Percentiles rank a stretch among this genome's conserved stretches.
Conservation (phyloP, 148 eudicot genomes). For the Camellia sinensis region DNA sequence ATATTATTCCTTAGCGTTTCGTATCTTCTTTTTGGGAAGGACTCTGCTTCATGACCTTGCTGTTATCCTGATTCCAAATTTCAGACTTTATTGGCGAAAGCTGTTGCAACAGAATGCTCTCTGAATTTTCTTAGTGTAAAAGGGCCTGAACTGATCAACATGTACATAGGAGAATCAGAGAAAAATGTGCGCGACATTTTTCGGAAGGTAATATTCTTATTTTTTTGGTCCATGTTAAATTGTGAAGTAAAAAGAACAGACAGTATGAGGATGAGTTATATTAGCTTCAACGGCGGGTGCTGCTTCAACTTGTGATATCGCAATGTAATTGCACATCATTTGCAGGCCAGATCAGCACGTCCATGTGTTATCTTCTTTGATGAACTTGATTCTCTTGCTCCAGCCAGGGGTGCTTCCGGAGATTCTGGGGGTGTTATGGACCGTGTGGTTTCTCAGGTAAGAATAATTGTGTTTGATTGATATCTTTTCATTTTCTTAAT, state of each 20-base stretch:
- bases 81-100: constrained; percentile 97
- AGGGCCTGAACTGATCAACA: constrained; percentile 96
- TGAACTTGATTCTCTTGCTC: constrained; percentile 98
- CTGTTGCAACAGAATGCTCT: constrained; percentile 99
- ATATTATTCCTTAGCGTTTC: constrained; percentile 4
- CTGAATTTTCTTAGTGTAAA: constrained; percentile 92
- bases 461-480: background rate
- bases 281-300: background rate
- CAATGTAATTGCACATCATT: constrained; percentile 16
- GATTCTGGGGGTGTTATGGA: constrained; percentile 99
- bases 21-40: background rate
- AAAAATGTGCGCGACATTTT: constrained; percentile 92
- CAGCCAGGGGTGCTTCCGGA: constrained; percentile 98
- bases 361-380: constrained; percentile 98
- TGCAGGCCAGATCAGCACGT: constrained; percentile 92
- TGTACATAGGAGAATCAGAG: constrained; percentile 99
- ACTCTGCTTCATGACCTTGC: constrained; percentile 15
- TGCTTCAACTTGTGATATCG: background rate
- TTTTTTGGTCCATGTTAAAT: background rate
- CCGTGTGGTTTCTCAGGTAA: constrained; percentile 97
- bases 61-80: constrained; percentile 20
- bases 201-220: constrained; percentile 61
- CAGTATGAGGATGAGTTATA: background rate
- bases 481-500: background rate
- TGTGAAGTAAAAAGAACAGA: background rate